Base-by-base conservation (phyloP, 306 rosid genomes). In the Nissolia schottii region DNA sequence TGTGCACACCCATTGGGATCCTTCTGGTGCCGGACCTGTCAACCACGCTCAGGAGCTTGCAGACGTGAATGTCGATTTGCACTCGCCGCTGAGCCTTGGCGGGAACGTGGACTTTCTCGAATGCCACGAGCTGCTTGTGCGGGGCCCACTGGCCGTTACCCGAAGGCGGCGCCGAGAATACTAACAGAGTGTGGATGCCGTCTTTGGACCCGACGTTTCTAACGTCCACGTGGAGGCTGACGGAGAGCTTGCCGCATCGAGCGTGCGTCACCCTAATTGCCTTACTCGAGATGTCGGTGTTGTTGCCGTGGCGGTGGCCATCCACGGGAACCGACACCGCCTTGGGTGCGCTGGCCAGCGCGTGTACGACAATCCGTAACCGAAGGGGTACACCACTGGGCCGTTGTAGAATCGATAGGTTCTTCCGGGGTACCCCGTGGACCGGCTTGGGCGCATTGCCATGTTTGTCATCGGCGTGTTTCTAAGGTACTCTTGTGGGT, bases 241-340 rank as follows among this genome's bases (percentile, higher is more conserved):
- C 6, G 0, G 93, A 87, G 45, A 92, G 83, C 66, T 70, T 83
- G 23, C 56, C 73, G 57, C 97, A 92, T 25, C 78, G 83, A 0
- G 94, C 87, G 57, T 86, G 97, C 7, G 88, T 92, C 70, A 92
- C 97, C 24, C 87, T 77, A 46, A 92, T 65, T 37, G 97, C 94
- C 54, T 86, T 85, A 40, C 79, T 75, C 0, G 80, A 73, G 12
- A 82, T 28, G 74, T 83, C 67, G 34, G 35, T 20, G 3, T 32
- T 80, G 9, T 11, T 80, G n/a, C 77, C 32, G 1, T 41, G 72
- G 0, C 65, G 85, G 51, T 77, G 96, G 6, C 92, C 96, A 28
- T 67, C 83, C 27, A 92, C 76, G 0, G 87, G 85, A 53, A 92
- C 46, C 1, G 89, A 51, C 8, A 87, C 73, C 40, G 62, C 46